Base-by-base conservation (phyloP, 2,329 filamentous ascomycete species). In the Trichoderma polysporum region DNA sequence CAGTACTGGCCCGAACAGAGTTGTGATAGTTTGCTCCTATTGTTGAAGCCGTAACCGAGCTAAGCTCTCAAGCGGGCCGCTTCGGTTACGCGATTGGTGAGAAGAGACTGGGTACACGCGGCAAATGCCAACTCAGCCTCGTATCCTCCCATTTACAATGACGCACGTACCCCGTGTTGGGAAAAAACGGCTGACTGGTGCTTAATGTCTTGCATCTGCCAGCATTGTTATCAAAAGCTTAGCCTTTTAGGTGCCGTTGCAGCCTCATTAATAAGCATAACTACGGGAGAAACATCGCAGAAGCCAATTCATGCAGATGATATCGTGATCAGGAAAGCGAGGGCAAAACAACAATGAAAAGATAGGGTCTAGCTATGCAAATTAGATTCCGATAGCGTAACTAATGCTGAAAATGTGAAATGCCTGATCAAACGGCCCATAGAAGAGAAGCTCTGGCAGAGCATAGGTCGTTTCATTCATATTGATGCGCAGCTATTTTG, bases 71-170 rank as follows among this genome's bases (percentile, higher is more conserved):
- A 53, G 49, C 49, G 49, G 49, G 25, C 35, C 35, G 17, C n/a
- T 15, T 22, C 19, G 10, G 5, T 19, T 35, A 22, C 19, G 41
- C 41, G 10, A 63, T 63, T 63, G 60, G 49, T 31, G 12, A 63
- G 35, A 33, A 15, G 4, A 22, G 35, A 41, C 59, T 19, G 33
- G 49, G 60, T 3, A 19, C 25, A 63, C 60, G 60, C 60, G 60
- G 60, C 60, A 63, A 31, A 54, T 15, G 49, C 60, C 60, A 63
- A 2, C 60, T 63, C 49, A 63, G 49, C 60, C 60, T 63, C 60
- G 35, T 31, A 45, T 22, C 49, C 9, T 33, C 49, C 3, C 4
- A 22, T 22, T 25, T 19, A 17, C 25, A 31, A 33, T n/a, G 49
- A 45, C 59, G 49, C 49, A 17, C 35, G 22, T 31, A 33, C 22